A percentile compares a stretch with the other conserved stretches of the same genome.
Conservation (phyloP, 2,329 filamentous ascomycete genomes). For the Colletotrichum graminicola region DNA sequence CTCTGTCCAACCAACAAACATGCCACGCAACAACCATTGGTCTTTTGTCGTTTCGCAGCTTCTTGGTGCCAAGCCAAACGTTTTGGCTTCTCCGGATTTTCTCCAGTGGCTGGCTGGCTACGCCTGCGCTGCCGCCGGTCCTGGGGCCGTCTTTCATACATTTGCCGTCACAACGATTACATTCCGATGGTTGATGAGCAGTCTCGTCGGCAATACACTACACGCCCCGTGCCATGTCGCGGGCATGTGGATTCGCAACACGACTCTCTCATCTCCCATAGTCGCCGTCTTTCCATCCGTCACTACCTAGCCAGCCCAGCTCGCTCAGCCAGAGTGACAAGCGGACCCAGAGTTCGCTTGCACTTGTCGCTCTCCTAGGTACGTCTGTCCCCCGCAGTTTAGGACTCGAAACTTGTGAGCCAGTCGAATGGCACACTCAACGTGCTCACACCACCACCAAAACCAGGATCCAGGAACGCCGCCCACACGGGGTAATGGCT, state of each 20-base stretch:
- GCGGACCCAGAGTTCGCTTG: background rate
- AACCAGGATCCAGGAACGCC: conserved; percentile 39
- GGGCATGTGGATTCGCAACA: conserved; percentile 7
- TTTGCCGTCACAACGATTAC: conserved; percentile 24
- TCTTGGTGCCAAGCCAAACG: background rate
- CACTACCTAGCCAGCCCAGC: background rate
- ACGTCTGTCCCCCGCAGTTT: background rate
- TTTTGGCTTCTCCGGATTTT: background rate
- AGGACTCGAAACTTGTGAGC: conserved; percentile 15
- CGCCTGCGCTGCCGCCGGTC: background rate
- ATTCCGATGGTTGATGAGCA: conserved; percentile 25
- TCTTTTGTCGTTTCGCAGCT: background rate
- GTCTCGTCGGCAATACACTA: conserved; percentile 18
- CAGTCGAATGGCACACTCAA: conserved; percentile 18
- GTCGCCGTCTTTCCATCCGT: background rate
- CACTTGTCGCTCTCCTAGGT: background rate
- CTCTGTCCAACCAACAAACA: background rate
- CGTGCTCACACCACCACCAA: conserved; percentile 1
- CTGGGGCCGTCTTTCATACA: conserved; percentile 19
- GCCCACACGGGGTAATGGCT: conserved; percentile 33
- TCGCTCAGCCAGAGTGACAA: background rate
- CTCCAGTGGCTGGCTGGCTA: background rate
- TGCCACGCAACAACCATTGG: background rate
- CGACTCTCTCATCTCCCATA: background rate
- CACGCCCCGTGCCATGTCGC: conserved; percentile 12